Evolutionary conservation across 2,329 filamentous ascomycete genomes (phyloP).

Genomic region (Lasiodiplodia theobromae): DNA sequence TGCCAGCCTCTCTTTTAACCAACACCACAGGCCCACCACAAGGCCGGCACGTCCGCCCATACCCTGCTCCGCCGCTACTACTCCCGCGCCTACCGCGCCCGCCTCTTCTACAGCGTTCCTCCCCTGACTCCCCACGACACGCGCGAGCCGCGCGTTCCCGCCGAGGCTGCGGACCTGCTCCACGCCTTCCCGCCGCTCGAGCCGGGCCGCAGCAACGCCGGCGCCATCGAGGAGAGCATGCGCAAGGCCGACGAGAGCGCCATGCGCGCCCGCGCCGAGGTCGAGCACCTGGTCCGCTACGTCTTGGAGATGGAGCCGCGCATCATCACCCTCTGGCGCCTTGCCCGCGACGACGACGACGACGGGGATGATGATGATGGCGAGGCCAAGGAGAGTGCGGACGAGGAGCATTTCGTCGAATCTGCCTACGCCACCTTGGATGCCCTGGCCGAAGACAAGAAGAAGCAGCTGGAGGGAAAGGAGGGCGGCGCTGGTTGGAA

Average conservation of each 20-base stretch:
- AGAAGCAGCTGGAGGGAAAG: background rate
- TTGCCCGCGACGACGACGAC: too few relatives aligned
- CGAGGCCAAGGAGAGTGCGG: background rate
- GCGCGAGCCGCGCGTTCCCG: background rate
- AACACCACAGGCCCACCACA: background rate
- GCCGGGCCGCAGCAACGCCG: background rate
- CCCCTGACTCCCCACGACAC: background rate
- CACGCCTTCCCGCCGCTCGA: background rate
- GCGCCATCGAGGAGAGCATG: background rate
- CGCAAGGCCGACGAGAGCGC: background rate
- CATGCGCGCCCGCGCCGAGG: background rate
- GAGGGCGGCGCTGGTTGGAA: background rate
- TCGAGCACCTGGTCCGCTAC: background rate
- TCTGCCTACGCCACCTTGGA: background rate
- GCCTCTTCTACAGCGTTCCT: background rate
- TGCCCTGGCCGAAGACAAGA: background rate
- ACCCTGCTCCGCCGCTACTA: background rate
- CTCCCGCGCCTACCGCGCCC: background rate
- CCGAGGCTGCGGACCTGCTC: background rate
- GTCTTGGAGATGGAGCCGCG: background rate
- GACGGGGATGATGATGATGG: too few relatives aligned
- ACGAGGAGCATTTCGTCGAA: background rate
- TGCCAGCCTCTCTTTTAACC: background rate
- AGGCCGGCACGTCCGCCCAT: background rate
- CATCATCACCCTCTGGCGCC: background rate